Evolutionary conservation across 2,329 filamentous ascomycete genomes (phyloP).

Genomic region (Fusarium solani-melongenae): DNA sequence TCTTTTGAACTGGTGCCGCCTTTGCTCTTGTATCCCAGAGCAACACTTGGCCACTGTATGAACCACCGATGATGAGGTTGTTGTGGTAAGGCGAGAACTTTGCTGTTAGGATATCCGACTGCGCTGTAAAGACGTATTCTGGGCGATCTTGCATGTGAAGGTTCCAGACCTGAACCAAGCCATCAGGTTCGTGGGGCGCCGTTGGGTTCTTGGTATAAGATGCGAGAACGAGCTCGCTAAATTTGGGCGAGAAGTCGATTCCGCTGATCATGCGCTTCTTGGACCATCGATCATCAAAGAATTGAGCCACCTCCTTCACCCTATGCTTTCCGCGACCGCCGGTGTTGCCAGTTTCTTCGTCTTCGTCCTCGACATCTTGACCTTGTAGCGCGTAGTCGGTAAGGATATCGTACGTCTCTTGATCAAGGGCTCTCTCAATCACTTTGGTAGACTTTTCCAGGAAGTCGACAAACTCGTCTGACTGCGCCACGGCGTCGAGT

Average conservation of each 20-base stretch:
- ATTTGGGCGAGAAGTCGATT: conserved; percentile 95
- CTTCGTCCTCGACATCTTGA: conserved; percentile 81
- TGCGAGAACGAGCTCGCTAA: conserved; percentile 90
- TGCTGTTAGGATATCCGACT: conserved; percentile 93
- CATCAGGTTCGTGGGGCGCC: conserved; percentile 92
- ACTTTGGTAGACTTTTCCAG: conserved; percentile 96
- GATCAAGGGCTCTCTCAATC: conserved; percentile 92
- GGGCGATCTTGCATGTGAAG: conserved; percentile 92
- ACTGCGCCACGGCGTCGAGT: conserved; percentile 88
- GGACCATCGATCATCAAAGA: conserved; percentile 95
- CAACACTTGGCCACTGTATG: conserved; percentile 95
- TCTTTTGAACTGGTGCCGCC: conserved; percentile 92
- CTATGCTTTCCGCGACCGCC: conserved; percentile 77
- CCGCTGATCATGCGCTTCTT: conserved; percentile 98
- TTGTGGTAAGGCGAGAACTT: conserved; percentile 99
- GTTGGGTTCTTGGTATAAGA: conserved; percentile 98
- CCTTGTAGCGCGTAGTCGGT: conserved; percentile 92
- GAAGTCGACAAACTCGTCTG: conserved; percentile 94
- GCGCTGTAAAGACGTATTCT: conserved; percentile 96
- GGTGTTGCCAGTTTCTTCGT: conserved; percentile 78
- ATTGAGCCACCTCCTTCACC: conserved; percentile 89
- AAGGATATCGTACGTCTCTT: conserved; percentile 91
- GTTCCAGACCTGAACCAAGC: conserved; percentile 97
- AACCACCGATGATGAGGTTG: conserved; percentile 93
- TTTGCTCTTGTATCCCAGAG: conserved; percentile 96